Percentiles rank a stretch among this genome's conserved stretches.
Evolutionary conservation across 1,284 basidiomycete genomes (phyloP).

Genomic region (Coriolopsis trogii): DNA sequence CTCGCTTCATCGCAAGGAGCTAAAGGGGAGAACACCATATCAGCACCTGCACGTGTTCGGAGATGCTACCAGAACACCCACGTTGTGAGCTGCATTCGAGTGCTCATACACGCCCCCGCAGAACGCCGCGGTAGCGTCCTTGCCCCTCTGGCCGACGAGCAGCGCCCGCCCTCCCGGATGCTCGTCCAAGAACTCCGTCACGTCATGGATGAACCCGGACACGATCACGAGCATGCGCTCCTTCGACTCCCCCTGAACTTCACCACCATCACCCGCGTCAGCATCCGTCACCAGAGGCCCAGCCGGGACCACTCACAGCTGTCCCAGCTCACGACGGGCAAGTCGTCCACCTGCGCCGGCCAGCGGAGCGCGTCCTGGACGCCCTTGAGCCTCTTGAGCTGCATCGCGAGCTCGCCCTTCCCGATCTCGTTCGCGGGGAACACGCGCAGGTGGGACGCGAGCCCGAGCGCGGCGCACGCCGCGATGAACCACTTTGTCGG

Average conservation of each 20-base stretch:
- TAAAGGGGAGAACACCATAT: conserved; percentile 25
- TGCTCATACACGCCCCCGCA: conserved; percentile 86
- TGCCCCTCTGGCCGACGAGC: conserved; percentile 68
- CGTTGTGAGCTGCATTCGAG: conserved; percentile 84
- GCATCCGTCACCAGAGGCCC: background rate
- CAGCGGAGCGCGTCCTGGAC: conserved; percentile 70
- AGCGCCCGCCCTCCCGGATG: conserved; percentile 82
- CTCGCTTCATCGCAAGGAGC: conserved; percentile 83
- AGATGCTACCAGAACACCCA: conserved; percentile 36
- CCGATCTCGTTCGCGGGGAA: conserved; percentile 89
- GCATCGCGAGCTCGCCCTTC: conserved; percentile 84
- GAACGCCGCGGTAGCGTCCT: conserved; percentile 84
- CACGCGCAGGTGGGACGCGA: conserved; percentile 77
- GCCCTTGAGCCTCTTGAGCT: conserved; percentile 73
- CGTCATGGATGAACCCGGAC: conserved; percentile 88
- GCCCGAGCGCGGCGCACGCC: conserved; percentile 58
- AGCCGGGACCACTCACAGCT: conserved; percentile 52
- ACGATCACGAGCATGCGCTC: conserved; percentile 70
- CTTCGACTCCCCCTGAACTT: conserved; percentile 72
- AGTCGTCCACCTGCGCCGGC: conserved; percentile 60
- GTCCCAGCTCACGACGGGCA: conserved; percentile 85
- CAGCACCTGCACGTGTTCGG: background rate
- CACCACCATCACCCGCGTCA: background rate
- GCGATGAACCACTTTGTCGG: conserved; percentile 88
- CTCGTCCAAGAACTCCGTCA: conserved; percentile 72